These are phyloP conservation scores for Metschnikowia dekortorum DNA, from an alignment of 805 yeast genomes.

Conservation along the genomic window DNA sequence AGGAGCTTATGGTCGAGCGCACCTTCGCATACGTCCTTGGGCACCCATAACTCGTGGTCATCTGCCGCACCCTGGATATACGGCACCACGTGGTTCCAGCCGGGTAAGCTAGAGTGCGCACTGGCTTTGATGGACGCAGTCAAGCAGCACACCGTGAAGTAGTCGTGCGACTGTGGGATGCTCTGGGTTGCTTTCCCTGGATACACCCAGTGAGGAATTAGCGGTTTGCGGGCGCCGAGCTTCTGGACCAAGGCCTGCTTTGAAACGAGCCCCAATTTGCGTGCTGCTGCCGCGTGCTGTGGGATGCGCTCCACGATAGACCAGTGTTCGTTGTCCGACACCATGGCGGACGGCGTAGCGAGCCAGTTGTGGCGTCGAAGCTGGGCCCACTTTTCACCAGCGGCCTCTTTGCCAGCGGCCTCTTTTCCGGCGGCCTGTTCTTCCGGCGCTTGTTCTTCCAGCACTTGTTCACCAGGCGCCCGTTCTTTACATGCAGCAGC, in stretches of 20 bases:
- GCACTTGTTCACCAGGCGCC: too few species aligned
- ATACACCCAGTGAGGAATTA: conserved; percentile 67
- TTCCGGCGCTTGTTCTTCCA: too few species aligned
- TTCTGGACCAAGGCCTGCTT: conserved; percentile 24
- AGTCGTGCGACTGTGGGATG: not conserved
- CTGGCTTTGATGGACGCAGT: conserved; percentile 12
- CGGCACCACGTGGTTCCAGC: conserved; percentile 18
- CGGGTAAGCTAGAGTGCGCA: conserved; percentile 7
- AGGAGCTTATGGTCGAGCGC: conserved; percentile 49
- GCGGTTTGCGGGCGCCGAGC: conserved; percentile 38
- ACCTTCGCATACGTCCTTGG: conserved; percentile 36
- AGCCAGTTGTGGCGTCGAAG: conserved; percentile 31
- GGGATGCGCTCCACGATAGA: conserved; percentile 49
- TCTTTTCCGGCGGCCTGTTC: too few species aligned
- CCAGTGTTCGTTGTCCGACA: conserved; percentile 53
- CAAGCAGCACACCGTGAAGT: conserved; percentile 12
- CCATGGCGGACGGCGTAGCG: conserved; percentile 47
- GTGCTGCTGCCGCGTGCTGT: conserved; percentile 42
- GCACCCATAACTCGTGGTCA: conserved; percentile 82
- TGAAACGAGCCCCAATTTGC: conserved; percentile 36
- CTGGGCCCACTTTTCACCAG: not conserved
- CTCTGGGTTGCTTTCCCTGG: conserved; percentile 39
- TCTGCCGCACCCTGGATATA: conserved; percentile 95
- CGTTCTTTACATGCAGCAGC: too few species aligned
- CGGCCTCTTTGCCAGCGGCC: not conserved